phyloP scores from a whole-genome alignment of 495 filamentous ascomycete species.

The Bathelium albidoporum region DNA sequence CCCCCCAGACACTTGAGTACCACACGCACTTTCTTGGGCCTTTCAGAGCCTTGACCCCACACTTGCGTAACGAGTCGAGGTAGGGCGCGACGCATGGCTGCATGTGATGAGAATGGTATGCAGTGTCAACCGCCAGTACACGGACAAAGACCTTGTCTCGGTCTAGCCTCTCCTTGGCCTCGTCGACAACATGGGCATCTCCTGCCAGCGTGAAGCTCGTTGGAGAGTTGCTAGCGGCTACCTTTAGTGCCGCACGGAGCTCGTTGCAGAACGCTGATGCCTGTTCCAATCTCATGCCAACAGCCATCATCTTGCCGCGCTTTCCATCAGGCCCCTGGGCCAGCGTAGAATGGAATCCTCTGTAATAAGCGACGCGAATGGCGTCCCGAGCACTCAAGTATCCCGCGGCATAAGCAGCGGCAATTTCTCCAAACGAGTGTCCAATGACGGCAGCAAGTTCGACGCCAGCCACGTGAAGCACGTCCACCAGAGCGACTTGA shows the following conservation, averaged over 20 bases:
- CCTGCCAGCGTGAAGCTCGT: slow-evolving; percentile 26
- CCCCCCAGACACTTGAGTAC: not conserved
- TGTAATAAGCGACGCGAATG: slow-evolving; percentile 32
- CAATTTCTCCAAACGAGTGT: slow-evolving; percentile 56
- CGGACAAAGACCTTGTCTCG: not conserved
- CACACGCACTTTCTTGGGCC: not conserved
- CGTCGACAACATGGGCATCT: slow-evolving; percentile 16
- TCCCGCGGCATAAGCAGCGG: slow-evolving; percentile 49
- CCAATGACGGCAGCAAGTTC: slow-evolving; percentile 37
- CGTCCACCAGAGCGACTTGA: slow-evolving; percentile 17
- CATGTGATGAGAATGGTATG: slow-evolving; percentile 53
- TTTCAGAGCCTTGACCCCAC: not conserved
- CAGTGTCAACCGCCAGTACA: not conserved
- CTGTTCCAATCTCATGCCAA: slow-evolving; percentile 1
- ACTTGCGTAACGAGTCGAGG: not conserved
- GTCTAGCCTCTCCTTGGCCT: not conserved
- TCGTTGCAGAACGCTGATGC: not conserved
- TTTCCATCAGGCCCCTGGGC: not conserved
- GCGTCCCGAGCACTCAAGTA: slow-evolving; percentile 37
- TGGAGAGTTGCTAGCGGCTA: not conserved
- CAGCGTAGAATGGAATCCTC: slow-evolving; percentile 17
- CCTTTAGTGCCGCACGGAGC: not conserved
- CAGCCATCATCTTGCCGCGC: slow-evolving; percentile 18
- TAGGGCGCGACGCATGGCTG: slow-evolving; percentile 13
- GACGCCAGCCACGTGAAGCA: slow-evolving; percentile 23